Base-by-base conservation (phyloP, 2,329 filamentous ascomycete species). In the Scopulariopsis brevicaulis region DNA sequence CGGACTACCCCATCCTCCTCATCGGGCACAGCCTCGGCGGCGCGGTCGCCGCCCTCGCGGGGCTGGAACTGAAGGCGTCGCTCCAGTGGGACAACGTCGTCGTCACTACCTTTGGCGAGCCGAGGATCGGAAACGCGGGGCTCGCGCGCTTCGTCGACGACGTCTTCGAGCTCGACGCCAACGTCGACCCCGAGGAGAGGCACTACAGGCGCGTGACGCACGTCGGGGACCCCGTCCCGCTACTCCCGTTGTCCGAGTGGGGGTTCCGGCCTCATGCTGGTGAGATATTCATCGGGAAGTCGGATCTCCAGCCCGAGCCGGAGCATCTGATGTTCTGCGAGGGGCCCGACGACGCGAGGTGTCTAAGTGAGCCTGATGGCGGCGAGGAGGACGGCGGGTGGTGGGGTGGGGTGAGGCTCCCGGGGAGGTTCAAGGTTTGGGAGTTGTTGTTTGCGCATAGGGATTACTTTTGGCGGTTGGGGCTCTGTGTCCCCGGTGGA, bases 381-480 rank as follows among this genome's bases (percentile, higher is more conserved):
- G 55, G 24, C n/a, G 48, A 57, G 18, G 46, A 52, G 18, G 77
- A 77, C 57, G 70, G 67, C 55, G 68, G 69, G 18, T 62, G 69
- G 54, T 65, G 67, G 59, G 62, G 61, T 28, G 61, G 59, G 32
- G 57, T 69, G 52, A 63, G 64, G 22, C 65, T 65, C 22, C 55
- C 68, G 12, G 61, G 63, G 65, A 70, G 81, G 70, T 69, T 92
- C 65, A 89, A 87, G 69, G 79, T 95, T n/a, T 96, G 93, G 90
- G 84, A 96, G 71, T 74, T 96, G 8, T 86, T 97, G 67, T 96
- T 95, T 70, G 89, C 92, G 1, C 94, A 99, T 73, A 78, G 94
- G 46, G 94, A 99, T 73, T 99, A 99, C 71, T 97, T 99, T 72
- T 96, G 90, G 89, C 80, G 94, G 59, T 71, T 99, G 57, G 94